phyloP scores from a whole-genome alignment of 139 green algal genomes.

The Coelastrella sp. region DNA sequence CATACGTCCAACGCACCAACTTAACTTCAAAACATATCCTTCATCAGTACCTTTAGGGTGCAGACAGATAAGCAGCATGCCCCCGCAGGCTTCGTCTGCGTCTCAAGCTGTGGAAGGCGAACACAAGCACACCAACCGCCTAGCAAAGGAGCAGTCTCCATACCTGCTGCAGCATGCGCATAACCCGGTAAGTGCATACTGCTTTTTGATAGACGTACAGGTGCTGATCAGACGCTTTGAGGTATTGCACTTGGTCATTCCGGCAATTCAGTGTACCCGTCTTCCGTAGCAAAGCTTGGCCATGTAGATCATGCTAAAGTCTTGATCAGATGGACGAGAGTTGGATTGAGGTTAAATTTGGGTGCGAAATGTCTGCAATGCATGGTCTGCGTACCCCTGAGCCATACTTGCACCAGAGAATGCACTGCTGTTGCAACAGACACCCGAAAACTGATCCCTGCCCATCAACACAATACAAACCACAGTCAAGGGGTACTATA shows the following conservation, averaged over 20 bases:
- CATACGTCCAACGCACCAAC: not conserved
- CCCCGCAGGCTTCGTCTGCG: not conserved
- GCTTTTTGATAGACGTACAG: not conserved
- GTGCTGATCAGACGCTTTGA: not conserved
- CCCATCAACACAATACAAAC: no score
- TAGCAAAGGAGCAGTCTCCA: constrained; percentile 75
- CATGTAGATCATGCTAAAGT: not conserved
- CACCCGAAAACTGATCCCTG: no score
- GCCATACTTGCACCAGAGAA: no score
- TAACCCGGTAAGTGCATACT: constrained; percentile 75
- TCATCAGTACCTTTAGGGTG: not conserved
- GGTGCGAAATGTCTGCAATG: not conserved
- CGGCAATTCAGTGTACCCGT: not conserved
- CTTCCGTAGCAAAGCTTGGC: not conserved
- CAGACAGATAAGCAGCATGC: not conserved
- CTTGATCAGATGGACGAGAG: not conserved
- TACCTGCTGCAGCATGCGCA: constrained; percentile 91
- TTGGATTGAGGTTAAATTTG: not conserved
- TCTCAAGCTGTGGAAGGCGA: not conserved
- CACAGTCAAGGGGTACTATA: no score
- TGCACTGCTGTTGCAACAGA: no score
- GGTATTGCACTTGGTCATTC: not conserved
- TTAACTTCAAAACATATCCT: not conserved
- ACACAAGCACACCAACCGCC: constrained; percentile 60
- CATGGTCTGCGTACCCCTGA: no score